A percentile compares a stretch with the other conserved stretches of the same genome.
phyloP scores from a whole-genome alignment of 1,284 basidiomycete genomes.

The Phenoliferia sp. region DNA sequence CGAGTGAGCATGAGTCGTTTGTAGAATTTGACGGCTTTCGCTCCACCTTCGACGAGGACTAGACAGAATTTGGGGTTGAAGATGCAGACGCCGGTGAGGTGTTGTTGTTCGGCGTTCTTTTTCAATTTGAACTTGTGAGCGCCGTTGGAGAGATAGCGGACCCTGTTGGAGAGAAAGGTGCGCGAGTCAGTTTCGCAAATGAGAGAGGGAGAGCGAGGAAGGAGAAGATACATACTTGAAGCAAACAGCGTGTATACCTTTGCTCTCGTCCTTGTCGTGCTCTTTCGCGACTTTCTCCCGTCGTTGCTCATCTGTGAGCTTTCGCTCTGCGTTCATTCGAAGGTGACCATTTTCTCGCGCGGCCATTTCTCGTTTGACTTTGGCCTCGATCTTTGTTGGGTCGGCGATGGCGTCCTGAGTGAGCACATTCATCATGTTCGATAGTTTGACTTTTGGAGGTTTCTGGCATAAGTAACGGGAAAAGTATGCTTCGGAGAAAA shows the following conservation, averaged over 20 bases:
- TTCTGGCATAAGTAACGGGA: constrained; percentile 11
- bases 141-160: constrained; percentile 84
- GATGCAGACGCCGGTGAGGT: constrained; percentile 80
- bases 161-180: constrained; percentile 47
- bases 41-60: constrained; percentile 88
- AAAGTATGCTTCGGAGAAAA: background rate
- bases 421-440: constrained; percentile 96
- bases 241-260: constrained; percentile 77
- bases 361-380: constrained; percentile 86
- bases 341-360: constrained; percentile 84
- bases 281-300: constrained; percentile 79
- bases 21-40: constrained; percentile 81
- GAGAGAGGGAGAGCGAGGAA: background rate
- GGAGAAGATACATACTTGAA: constrained; percentile 67
- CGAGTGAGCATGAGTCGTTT: constrained; percentile 80
- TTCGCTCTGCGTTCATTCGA: constrained; percentile 82
- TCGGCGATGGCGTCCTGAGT: constrained; percentile 95
- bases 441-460: constrained; percentile 80
- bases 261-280: constrained; percentile 71
- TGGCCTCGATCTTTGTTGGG: constrained; percentile 93
- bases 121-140: constrained; percentile 94
- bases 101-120: constrained; percentile 88
- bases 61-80: constrained; percentile 84
- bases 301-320: constrained; percentile 84
- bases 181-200: background rate